Conservation (phyloP, 2,329 filamentous ascomycete genomes). For the Myriosclerotinia curreyana region DNA sequence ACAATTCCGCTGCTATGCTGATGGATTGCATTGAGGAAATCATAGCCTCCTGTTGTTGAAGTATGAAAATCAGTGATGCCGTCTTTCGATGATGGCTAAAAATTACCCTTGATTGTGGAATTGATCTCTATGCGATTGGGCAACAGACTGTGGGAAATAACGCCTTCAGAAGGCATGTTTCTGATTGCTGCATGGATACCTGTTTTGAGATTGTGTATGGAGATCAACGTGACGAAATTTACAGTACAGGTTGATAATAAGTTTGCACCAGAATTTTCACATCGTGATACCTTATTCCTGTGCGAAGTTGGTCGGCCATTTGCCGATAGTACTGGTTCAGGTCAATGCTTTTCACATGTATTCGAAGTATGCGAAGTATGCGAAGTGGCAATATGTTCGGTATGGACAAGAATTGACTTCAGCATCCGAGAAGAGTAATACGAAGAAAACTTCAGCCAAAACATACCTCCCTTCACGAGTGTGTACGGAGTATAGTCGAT, state of each 20-base stretch:
- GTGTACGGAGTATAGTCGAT: too few species aligned
- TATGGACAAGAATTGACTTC: neutral
- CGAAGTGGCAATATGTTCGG: neutral
- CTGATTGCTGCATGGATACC: neutral
- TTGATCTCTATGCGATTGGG: neutral
- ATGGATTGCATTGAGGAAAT: accelerated
- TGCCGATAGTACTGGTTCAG: neutral
- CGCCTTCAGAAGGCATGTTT: neutral
- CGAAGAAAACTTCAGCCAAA: accelerated
- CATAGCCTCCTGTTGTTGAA: neutral
- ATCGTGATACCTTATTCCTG: conserved; percentile 20
- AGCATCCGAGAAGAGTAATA: too few species aligned
- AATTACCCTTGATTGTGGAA: accelerated
- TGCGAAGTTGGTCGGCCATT: neutral
- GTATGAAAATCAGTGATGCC: neutral
- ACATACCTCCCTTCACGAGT: too few species aligned
- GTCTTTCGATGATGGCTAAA: neutral
- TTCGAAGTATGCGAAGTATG: too few species aligned
- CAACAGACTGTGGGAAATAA: neutral
- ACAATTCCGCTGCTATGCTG: accelerated
- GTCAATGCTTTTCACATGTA: too few species aligned
- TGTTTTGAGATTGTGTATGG: neutral
- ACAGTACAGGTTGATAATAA: neutral
- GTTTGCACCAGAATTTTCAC: neutral
- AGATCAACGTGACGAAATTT: neutral